Base-by-base conservation (phyloP, 257 asterid genomes). In the Solanum chmielewskii region DNA sequence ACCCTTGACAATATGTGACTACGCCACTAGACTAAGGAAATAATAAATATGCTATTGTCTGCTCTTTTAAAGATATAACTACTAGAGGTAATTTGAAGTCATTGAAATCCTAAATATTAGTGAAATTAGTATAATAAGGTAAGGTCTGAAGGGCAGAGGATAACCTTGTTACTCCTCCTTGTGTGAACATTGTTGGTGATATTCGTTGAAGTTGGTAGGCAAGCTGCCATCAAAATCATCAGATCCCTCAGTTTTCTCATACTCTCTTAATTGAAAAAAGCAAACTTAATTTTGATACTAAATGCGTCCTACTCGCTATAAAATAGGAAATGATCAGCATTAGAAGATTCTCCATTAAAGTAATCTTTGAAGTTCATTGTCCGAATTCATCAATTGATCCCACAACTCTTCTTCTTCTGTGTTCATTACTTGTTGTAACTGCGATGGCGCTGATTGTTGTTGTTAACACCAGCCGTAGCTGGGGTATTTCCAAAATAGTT, bases 321-420 rank as follows among this genome's bases (percentile, higher is more conserved):
- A 52, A 77, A 77, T 44, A 7, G 68, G 33, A 45, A 45, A 7
- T 37, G 80, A 27, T 80, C 27, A 80, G 27, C 91, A 83, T 92
- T 90, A 12, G 94, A 95, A 83, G 83, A 29, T 12, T 89, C 91
- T 8, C 90, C 92, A 66, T 88, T 77, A 74, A 91, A 71, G 49
- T 95, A 94, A 68, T 91, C 86, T 73, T 73, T 90, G 88, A 56
- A 93, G 88, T 12, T 93, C 96, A 5, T 93, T 94, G 20, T 93
- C 93, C 6, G 92, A 94, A 6, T 35, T 6, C 31, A 78, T 78
- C 13, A 78, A 78, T 78, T 25, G 27, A 80, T 85, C 49, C 83
- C 68, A 71, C 7, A 44, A 39, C 9, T 33, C 35, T 33, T 85
- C 87, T 3, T 70, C 68, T 49, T 85, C 91, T 90, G 71, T 87